These are phyloP conservation scores for Penicillium cosmopolitanum DNA, from an alignment of 495 filamentous ascomycete genomes.

Conservation along the genomic window DNA sequence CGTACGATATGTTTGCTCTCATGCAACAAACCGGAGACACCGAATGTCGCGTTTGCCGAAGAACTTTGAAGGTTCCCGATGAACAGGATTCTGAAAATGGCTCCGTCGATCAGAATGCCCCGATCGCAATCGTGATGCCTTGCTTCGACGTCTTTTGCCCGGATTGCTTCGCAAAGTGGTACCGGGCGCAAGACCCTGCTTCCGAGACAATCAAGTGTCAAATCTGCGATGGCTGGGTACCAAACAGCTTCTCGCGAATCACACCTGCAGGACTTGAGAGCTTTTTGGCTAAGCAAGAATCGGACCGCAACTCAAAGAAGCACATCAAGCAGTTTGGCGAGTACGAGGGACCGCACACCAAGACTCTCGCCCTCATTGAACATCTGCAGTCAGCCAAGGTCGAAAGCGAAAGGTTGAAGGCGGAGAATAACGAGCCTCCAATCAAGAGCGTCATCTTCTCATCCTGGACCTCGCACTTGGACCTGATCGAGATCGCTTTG, in stretches of 20 bases:
- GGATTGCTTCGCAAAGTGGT: slow-evolving; percentile 61
- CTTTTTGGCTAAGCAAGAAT: slow-evolving; percentile 50
- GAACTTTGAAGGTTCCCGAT: slow-evolving; percentile 52
- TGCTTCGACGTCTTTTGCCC: slow-evolving; percentile 85
- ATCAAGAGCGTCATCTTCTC: slow-evolving; percentile 94
- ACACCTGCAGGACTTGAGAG: slow-evolving; percentile 64
- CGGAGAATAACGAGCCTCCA: slow-evolving; percentile 59
- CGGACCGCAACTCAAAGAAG: slow-evolving; percentile 39
- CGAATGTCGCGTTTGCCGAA: slow-evolving; percentile 67
- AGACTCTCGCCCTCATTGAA: slow-evolving; percentile 77
- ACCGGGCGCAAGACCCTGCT: slow-evolving; percentile 19
- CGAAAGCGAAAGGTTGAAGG: slow-evolving; percentile 59
- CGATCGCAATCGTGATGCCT: slow-evolving; percentile 76
- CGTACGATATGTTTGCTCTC: slow-evolving; percentile 79
- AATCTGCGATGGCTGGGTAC: slow-evolving; percentile 65
- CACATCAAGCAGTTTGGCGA: slow-evolving; percentile 63
- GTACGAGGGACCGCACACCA: slow-evolving; percentile 88
- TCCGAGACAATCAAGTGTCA: slow-evolving; percentile 55
- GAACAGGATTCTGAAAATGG: slow-evolving; percentile 47
- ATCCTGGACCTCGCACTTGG: slow-evolving; percentile 89
- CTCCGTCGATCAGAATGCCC: slow-evolving; percentile 56
- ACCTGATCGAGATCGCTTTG: slow-evolving; percentile 88
- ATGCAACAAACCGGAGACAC: slow-evolving; percentile 78
- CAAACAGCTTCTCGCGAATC: slow-evolving; percentile 63
- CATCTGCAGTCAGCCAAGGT: slow-evolving; percentile 62